phyloP scores from a whole-genome alignment of 441 rosid species.

The Gossypium gossypioides region DNA sequence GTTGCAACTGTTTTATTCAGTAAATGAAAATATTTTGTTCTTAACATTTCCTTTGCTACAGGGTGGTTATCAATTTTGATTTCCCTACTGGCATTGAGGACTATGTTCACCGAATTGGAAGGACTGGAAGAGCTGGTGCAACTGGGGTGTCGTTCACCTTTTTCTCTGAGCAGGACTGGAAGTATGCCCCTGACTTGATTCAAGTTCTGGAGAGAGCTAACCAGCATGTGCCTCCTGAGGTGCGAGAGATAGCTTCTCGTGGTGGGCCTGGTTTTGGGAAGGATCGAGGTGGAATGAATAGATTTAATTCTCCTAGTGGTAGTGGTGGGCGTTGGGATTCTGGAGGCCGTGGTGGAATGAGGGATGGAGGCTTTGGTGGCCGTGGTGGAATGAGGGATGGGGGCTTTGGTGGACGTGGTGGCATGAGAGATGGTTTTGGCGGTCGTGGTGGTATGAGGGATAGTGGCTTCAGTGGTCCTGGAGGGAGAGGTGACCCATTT shows the following conservation, averaged over 20 bases:
- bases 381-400: conserved; percentile 45
- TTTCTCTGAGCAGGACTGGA: conserved; percentile 85
- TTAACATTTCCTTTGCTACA: conserved; percentile 21
- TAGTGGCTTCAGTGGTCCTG: conserved; percentile 34
- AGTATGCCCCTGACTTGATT: conserved; percentile 68
- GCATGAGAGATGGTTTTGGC: conserved; percentile 35
- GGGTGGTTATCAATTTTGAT: conserved; percentile 88
- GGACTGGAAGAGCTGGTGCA: conserved; percentile 98
- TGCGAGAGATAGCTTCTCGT: conserved; percentile 73
- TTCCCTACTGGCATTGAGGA: conserved; percentile 92
- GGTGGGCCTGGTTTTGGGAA: conserved; percentile 58
- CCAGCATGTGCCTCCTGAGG: conserved; percentile 77
- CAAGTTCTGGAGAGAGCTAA: conserved; percentile 88
- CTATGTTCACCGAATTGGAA: conserved; percentile 90
- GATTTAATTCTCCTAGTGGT: conserved; percentile 48
- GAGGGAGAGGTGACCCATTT: conserved; percentile 54
- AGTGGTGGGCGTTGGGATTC: conserved; percentile 70
- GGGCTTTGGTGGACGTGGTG: conserved; percentile 43
- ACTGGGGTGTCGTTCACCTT: conserved; percentile 87
- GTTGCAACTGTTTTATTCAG: not conserved
- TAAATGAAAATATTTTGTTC: not conserved
- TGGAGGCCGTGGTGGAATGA: conserved; percentile 39
- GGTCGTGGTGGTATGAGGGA: conserved; percentile 44
- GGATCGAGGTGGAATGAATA: conserved; percentile 63
- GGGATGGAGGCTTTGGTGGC: conserved; percentile 39